Evolutionary conservation across 495 filamentous ascomycete genomes (phyloP).

Genomic region (Xylaria acuta): DNA sequence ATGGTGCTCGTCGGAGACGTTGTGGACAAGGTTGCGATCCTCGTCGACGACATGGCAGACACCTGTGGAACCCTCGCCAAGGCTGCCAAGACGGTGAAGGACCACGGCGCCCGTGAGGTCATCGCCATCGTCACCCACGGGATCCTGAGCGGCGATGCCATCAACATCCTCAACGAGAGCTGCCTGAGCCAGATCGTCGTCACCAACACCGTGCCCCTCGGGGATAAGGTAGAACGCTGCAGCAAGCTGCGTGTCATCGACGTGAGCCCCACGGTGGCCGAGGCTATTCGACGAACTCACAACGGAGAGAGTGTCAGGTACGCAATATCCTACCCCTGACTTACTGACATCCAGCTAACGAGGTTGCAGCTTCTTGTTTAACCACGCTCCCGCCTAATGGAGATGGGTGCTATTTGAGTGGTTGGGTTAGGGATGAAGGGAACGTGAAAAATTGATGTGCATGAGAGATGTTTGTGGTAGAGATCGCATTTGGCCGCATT

Average conservation of each 20-base stretch:
- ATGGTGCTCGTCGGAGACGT: slow-evolving; percentile 85
- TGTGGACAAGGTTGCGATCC: slow-evolving; percentile 68
- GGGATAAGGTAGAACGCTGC: slow-evolving; percentile 74
- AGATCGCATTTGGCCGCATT: slow-evolving; percentile 12
- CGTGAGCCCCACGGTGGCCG: slow-evolving; percentile 78
- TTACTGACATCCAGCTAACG: slow-evolving; percentile 18
- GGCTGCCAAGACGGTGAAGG: slow-evolving; percentile 88
- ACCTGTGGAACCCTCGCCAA: slow-evolving; percentile 81
- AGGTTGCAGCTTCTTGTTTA: slow-evolving; percentile 76
- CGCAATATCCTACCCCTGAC: neutral
- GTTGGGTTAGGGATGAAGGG: neutral
- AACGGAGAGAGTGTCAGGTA: slow-evolving; percentile 70
- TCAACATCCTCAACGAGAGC: slow-evolving; percentile 87
- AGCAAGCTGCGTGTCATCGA: slow-evolving; percentile 87
- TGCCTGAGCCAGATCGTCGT: slow-evolving; percentile 81
- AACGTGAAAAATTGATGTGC: neutral
- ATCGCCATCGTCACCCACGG: slow-evolving; percentile 97
- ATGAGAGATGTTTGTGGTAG: neutral
- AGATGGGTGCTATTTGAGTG: neutral
- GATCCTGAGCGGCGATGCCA: slow-evolving; percentile 89
- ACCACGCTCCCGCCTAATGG: slow-evolving; percentile 72
- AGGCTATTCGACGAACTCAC: slow-evolving; percentile 87
- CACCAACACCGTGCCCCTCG: slow-evolving; percentile 95
- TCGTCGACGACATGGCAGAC: slow-evolving; percentile 91
- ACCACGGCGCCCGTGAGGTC: slow-evolving; percentile 85